Evolutionary conservation across 805 yeast genomes (phyloP), one percentile per base, ranked within the genome.

Genomic region (Wickerhamomyces queroliae): DNA sequence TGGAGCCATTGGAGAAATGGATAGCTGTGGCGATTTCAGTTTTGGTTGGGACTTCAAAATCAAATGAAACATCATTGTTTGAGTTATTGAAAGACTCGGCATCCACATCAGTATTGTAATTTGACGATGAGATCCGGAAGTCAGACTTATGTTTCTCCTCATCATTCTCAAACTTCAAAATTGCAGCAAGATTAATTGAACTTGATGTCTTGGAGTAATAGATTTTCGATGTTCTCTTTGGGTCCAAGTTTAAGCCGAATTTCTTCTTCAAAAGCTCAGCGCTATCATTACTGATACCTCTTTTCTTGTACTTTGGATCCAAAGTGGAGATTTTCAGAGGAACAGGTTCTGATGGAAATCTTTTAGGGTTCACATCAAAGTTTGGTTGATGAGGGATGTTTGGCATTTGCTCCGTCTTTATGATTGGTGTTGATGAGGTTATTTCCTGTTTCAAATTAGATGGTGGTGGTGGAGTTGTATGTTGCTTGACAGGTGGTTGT

Each of bases 161-260:
- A n/a, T 40, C 26, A 13, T 21, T 17, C 13, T 38, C 45, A 15
- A 22, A 42, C 28, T 43, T 45, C 40, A 51, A 36, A 20, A 52
- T 46, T 13, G 52, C 46, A 20, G 57, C 47, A 20, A 54, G 41
- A 26, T 55, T 54, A 29, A 52, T 44, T 4, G 58, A 48, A 7
- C 58, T 53, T 7, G 58, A 51, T 4, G 59, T 52, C 36, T 51
- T 55, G 12, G 57, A 53, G 43, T 54, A 54, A 29, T 44, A 48
- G 22, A 53, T 54, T 35, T 44, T 55, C 1, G 58, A 51, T 9
- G 33, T 33, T n/a, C 50, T 42, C 28, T 40, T 49, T 24, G 40
- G 36, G 3, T 42, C 59, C 56, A 35, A 52, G 40, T 37, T 46
- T 43, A 31, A 12, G 21, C 38, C 33, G 7, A 35, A 23, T 23